Conservation (phyloP, 805 yeast species). For the Barnettozyma pratensis region DNA sequence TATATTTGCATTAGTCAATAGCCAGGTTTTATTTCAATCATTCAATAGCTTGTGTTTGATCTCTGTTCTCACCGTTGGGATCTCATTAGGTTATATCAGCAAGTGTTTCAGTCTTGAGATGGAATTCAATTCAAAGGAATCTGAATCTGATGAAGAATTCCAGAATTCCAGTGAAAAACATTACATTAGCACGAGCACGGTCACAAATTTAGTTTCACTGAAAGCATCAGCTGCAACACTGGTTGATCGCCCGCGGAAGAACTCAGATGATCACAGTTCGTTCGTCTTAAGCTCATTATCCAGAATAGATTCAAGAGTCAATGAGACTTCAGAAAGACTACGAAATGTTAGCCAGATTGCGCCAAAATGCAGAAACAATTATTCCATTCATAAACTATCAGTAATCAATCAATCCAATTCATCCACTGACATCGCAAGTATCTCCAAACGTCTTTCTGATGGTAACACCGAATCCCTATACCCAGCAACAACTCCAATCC, state of each 20-base stretch:
- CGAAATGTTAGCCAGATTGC: background rate
- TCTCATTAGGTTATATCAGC: conserved; percentile 1
- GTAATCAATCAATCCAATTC: conserved; percentile 21
- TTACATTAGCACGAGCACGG: background rate
- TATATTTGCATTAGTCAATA: background rate
- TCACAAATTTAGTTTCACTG: conserved; percentile 12
- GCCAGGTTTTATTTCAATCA: conserved; percentile 2
- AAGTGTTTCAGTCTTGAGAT: background rate
- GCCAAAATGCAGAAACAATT: conserved; percentile 3
- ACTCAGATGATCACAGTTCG: background rate
- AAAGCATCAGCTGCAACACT: conserved; percentile 25
- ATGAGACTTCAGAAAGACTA: background rate
- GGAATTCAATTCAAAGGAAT: background rate
- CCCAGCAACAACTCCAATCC: conserved; percentile 10
- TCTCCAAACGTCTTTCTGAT: conserved; percentile 4
- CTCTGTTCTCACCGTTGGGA: conserved; percentile 8
- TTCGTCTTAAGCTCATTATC: conserved; percentile 1
- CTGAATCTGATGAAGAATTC: background rate
- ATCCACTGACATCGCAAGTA: conserved; percentile 7
- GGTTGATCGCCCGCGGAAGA: conserved; percentile 14
- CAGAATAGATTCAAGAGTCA: conserved; percentile 1
- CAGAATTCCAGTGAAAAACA: background rate
- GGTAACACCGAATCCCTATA: background rate
- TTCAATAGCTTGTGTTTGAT: conserved; percentile 9
- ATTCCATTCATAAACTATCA: conserved; percentile 20